Percentiles rank a stretch among this genome's conserved stretches.
Evolutionary conservation across 305 asterid genomes (phyloP).

Genomic region (Vinca major): DNA sequence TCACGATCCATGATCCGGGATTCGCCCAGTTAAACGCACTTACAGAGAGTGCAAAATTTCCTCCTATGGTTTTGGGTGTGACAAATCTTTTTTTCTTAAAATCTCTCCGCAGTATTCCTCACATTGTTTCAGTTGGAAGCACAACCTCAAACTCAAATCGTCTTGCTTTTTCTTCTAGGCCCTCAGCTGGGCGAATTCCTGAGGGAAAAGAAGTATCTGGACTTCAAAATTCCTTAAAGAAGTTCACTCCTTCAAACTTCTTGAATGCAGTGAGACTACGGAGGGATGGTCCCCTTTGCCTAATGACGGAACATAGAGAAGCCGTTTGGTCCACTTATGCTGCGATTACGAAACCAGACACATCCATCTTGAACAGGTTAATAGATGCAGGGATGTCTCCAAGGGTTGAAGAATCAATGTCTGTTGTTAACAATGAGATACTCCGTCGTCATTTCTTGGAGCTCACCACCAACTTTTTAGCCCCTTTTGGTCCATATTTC

Average conservation of each 20-base stretch:
- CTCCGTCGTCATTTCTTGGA: constrained; percentile 94
- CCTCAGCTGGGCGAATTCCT: constrained; percentile 33
- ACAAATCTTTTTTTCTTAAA: constrained; percentile 89
- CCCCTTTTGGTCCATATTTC: constrained; percentile 96
- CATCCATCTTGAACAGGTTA: constrained; percentile 82
- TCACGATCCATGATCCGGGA: constrained; percentile 89
- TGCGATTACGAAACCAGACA: constrained; percentile 82
- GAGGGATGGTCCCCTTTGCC: constrained; percentile 92
- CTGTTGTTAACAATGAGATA: constrained; percentile 93
- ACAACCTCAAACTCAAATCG: constrained; percentile 54
- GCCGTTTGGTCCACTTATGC: constrained; percentile 78
- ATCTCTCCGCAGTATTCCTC: constrained; percentile 83
- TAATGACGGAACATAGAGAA: constrained; percentile 91
- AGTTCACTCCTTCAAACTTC: constrained; percentile 67
- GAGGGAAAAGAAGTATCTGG: constrained; percentile 45
- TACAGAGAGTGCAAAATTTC: constrained; percentile 57
- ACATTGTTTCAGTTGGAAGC: constrained; percentile 82
- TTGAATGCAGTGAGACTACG: constrained; percentile 78
- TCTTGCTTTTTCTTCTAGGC: constrained; percentile 38
- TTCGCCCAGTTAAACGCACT: constrained; percentile 69
- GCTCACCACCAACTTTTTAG: constrained; percentile 90
- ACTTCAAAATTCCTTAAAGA: constrained; percentile 49
- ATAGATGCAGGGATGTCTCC: constrained; percentile 98
- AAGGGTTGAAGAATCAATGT: constrained; percentile 97
- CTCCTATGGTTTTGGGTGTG: constrained; percentile 85